Conservation (phyloP, 352 stramenopile genomes). For the Phytophthora macrochlamydospora region DNA sequence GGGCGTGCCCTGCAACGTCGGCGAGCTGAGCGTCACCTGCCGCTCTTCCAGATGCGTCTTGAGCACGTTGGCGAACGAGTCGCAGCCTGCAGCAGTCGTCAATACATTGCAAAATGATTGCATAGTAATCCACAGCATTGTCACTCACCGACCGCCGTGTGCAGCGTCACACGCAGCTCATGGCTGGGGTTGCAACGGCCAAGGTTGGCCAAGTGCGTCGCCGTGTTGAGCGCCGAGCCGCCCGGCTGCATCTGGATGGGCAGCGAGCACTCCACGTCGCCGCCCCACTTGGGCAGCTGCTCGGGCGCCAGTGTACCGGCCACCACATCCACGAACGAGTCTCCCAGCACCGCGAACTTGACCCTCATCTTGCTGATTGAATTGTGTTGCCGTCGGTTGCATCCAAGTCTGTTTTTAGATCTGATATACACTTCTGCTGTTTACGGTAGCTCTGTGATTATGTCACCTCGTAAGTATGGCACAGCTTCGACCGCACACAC, state of each 20-base stretch:
- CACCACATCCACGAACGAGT: conserved; percentile 84
- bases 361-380: conserved; percentile 28
- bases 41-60: conserved; percentile 49
- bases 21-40: conserved; percentile 50
- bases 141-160: conserved; percentile 59
- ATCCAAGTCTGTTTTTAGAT: not conserved
- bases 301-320: conserved; percentile 64
- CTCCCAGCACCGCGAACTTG: conserved; percentile 61
- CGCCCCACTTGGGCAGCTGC: conserved; percentile 79
- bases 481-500: no score
- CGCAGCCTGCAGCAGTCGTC: conserved; percentile 35
- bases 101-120: not conserved
- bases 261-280: conserved; percentile 69
- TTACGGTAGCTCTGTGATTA: no score
- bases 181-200: conserved; percentile 25
- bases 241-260: conserved; percentile 80
- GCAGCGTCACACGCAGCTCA: conserved; percentile 49
- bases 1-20: conserved; percentile 36
- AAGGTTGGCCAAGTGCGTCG: conserved; percentile 77
- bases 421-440: no score
- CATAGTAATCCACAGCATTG: conserved; percentile 1
- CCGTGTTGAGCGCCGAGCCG: conserved; percentile 85
- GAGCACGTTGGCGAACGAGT: conserved; percentile 49
- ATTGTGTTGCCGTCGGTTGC: not conserved
- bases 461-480: no score